Evolutionary conservation across 352 stramenopile genomes (phyloP).

Genomic region (Pythium sp.): DNA sequence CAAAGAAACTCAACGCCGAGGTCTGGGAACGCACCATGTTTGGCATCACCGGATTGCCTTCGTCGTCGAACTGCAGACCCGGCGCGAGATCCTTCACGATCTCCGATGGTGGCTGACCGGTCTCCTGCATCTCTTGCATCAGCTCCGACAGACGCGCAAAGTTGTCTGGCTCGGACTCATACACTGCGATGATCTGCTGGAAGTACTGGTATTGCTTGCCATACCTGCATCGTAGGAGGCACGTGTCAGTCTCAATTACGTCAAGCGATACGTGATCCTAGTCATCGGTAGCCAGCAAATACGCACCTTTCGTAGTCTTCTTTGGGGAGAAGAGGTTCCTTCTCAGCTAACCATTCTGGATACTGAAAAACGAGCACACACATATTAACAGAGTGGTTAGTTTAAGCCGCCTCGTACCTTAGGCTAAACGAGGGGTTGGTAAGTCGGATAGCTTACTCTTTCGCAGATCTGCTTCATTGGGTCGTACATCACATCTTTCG

Average conservation of each 20-base stretch:
- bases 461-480: conserved; percentile 96
- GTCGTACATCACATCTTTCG: conserved; percentile 99
- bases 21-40: conserved; percentile 67
- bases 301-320: conserved; percentile 90
- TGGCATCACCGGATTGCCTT: conserved; percentile 97
- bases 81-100: conserved; percentile 99
- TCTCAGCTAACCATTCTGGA: conserved; percentile 95
- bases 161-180: conserved; percentile 97
- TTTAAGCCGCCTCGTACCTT: not conserved
- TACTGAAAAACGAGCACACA: conserved; percentile 57
- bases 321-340: conserved; percentile 84
- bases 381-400: not conserved
- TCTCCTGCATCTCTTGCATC: conserved; percentile 96
- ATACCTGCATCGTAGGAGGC: conserved; percentile 53
- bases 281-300: not conserved
- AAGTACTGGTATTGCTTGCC: conserved; percentile 98
- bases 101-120: conserved; percentile 93
- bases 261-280: not conserved
- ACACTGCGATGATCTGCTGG: conserved; percentile 95
- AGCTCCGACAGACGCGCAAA: conserved; percentile 93
- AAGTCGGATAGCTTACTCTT: conserved; percentile 31
- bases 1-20: not conserved
- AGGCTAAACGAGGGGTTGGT: not conserved
- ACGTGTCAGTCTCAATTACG: not conserved
- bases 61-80: conserved; percentile 51